These are phyloP conservation scores for Sclerotinia glacialis DNA, from an alignment of 2,329 filamentous ascomycete genomes.

Conservation along the genomic window DNA sequence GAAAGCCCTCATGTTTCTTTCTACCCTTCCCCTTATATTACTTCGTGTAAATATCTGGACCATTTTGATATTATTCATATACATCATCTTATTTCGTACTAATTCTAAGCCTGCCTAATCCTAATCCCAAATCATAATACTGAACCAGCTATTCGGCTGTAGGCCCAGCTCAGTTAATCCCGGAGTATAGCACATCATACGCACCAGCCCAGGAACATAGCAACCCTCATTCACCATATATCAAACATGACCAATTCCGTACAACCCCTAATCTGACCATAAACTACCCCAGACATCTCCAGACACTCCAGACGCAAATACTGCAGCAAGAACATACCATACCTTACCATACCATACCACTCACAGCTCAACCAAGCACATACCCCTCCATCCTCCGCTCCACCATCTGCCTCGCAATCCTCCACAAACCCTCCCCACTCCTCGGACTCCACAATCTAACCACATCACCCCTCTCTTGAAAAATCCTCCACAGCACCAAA, in stretches of 20 bases:
- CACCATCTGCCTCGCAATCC: background rate
- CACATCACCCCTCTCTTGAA: background rate
- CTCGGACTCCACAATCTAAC: background rate
- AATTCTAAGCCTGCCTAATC: too few relatives aligned
- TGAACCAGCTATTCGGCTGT: background rate
- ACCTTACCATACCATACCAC: background rate
- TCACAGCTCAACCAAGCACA: background rate
- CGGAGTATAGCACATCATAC: too few relatives aligned
- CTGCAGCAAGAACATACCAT: background rate
- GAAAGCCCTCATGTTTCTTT: background rate
- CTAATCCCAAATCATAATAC: background rate
- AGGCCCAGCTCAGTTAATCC: background rate
- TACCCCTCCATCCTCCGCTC: conserved; percentile 8
- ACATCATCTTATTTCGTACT: background rate
- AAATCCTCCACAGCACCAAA: conserved; percentile 10
- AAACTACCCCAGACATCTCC: too few relatives aligned
- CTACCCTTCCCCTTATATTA: background rate
- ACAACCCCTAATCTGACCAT: background rate
- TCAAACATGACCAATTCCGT: background rate
- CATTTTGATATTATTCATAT: background rate
- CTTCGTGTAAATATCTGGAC: background rate
- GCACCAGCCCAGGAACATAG: background rate
- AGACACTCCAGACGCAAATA: background rate
- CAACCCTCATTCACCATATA: background rate
- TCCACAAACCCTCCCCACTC: background rate